Evolutionary conservation across 2,329 filamentous ascomycete genomes (phyloP).

Genomic region (Botryotinia narcissicola): DNA sequence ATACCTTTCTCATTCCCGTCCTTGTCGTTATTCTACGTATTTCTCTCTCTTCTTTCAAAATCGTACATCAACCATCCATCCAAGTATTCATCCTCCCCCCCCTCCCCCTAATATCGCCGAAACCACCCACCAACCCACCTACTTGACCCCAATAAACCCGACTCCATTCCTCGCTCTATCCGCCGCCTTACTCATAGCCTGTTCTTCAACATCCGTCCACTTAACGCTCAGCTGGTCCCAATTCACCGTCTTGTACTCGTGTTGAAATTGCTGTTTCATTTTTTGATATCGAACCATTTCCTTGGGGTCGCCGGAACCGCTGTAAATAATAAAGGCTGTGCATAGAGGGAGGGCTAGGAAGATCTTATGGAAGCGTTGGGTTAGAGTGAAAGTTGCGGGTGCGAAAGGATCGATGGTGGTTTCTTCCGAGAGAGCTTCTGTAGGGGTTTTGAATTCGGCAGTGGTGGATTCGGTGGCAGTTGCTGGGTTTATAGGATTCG

Average conservation of each 20-base stretch:
- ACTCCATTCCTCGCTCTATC: slow-evolving; percentile 59
- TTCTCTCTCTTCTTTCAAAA: neutral
- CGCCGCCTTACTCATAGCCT: slow-evolving; percentile 58
- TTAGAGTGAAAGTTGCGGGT: slow-evolving; percentile 31
- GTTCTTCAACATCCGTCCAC: slow-evolving; percentile 67
- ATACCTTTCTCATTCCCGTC: neutral
- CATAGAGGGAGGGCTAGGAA: slow-evolving; percentile 60
- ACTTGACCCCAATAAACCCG: slow-evolving; percentile 65
- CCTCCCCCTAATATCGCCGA: neutral
- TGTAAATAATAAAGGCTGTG: slow-evolving; percentile 63
- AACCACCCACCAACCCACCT: slow-evolving; percentile 36
- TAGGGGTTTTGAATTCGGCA: neutral
- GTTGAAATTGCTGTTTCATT: slow-evolving; percentile 58
- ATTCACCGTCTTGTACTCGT: slow-evolving; percentile 63
- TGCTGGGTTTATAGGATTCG: neutral
- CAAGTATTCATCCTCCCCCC: neutral
- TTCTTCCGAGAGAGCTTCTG: neutral
- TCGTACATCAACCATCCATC: neutral
- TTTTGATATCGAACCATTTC: slow-evolving; percentile 62
- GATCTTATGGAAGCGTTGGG: slow-evolving; percentile 52
- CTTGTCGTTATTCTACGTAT: neutral
- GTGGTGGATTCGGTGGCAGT: neutral
- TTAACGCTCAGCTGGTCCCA: slow-evolving; percentile 66
- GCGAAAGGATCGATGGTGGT: neutral
- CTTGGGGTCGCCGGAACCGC: slow-evolving; percentile 65